These are phyloP conservation scores for Cytospora mali DNA, from an alignment of 2,329 filamentous ascomycete genomes.

Conservation along the genomic window DNA sequence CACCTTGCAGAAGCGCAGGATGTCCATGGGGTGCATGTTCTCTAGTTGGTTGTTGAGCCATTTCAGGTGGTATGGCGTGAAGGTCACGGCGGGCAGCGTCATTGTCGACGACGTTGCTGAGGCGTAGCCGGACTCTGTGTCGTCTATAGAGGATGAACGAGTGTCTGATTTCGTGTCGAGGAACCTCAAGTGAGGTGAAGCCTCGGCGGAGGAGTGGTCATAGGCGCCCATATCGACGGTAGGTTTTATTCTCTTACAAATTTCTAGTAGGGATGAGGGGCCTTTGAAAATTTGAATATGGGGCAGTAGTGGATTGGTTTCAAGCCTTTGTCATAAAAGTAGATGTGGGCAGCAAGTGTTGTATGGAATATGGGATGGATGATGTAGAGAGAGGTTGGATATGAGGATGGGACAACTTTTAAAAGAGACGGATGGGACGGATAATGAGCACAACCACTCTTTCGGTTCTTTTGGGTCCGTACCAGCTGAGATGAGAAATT, in stretches of 20 bases:
- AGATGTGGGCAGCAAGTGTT: slow-evolving; percentile 7
- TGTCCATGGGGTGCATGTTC: slow-evolving; percentile 84
- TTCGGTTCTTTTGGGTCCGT: slow-evolving; percentile 22
- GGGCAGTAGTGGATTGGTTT: slow-evolving; percentile 6
- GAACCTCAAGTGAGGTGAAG: slow-evolving; percentile 41
- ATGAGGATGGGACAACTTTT: neutral
- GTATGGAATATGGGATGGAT: neutral
- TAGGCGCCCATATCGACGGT: slow-evolving; percentile 22
- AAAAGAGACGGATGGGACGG: neutral
- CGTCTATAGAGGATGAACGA: slow-evolving; percentile 38
- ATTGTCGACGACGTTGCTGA: slow-evolving; percentile 62
- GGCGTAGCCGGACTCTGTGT: slow-evolving; percentile 83
- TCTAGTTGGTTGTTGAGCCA: slow-evolving; percentile 91
- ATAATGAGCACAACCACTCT: neutral
- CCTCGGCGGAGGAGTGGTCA: slow-evolving; percentile 40
- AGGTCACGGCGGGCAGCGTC: slow-evolving; percentile 75
- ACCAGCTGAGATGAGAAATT: slow-evolving; percentile 17
- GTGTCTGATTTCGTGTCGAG: slow-evolving; percentile 43
- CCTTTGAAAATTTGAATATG: slow-evolving; percentile 13
- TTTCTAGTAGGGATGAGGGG: slow-evolving; percentile 7
- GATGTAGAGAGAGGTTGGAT: neutral
- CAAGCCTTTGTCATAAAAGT: neutral
- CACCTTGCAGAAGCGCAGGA: slow-evolving; percentile 88
- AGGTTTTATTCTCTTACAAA: neutral
- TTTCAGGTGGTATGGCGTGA: slow-evolving; percentile 84